phyloP scores from a whole-genome alignment of 2,329 filamentous ascomycete genomes.

The Colletotrichum orbiculare region DNA sequence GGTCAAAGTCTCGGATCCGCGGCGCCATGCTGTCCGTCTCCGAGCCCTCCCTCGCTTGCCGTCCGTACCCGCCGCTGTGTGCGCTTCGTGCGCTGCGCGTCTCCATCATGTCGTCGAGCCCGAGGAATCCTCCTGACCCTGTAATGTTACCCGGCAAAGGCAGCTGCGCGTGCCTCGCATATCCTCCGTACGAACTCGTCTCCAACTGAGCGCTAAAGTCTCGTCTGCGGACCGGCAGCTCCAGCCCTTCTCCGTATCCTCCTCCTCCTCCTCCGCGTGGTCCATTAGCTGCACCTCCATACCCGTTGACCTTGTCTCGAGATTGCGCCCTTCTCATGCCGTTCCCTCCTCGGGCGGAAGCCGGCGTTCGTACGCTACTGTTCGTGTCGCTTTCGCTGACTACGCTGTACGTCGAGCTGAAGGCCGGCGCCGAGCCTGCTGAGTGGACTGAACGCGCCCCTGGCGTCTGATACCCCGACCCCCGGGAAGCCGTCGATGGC shows the following conservation, averaged over 20 bases:
- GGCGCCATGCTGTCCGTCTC: constrained; percentile 42
- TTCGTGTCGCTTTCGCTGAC: constrained; percentile 44
- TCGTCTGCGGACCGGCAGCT: constrained; percentile 38
- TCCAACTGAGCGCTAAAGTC: constrained; percentile 29
- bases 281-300: constrained; percentile 14
- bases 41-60: constrained; percentile 37
- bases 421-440: constrained; percentile 38
- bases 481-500: constrained; percentile 37
- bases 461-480: constrained; percentile 30
- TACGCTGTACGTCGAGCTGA: constrained; percentile 44
- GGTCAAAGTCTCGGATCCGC: constrained; percentile 51
- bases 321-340: constrained; percentile 33
- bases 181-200: constrained; percentile 22
- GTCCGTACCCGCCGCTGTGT: constrained; percentile 3
- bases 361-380: constrained; percentile 42
- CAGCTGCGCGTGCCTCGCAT: constrained; percentile 37
- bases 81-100: constrained; percentile 39
- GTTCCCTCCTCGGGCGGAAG: constrained; percentile 33
- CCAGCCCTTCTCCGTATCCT: constrained; percentile 41
- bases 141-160: constrained; percentile 28
- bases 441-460: constrained; percentile 41
- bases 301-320: constrained; percentile 34
- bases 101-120: constrained; percentile 42
- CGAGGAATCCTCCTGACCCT: constrained; percentile 39
- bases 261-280: constrained; percentile 36